phyloP scores from a whole-genome alignment of 2,329 filamentous ascomycete species.

The Helotiales sp. region DNA sequence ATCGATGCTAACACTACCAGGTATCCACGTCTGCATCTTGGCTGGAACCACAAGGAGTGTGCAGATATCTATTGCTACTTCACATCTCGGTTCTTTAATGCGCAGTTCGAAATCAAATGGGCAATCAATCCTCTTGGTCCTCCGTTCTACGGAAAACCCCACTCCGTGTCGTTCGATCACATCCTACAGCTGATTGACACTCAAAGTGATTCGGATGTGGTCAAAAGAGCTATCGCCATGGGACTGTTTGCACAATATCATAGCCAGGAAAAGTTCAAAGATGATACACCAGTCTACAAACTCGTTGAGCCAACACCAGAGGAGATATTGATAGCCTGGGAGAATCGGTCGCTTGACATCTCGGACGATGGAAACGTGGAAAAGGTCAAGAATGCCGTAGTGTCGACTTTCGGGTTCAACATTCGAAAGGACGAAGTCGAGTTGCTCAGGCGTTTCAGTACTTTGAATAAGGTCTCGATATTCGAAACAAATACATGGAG shows the following conservation, averaged over 20 bases:
- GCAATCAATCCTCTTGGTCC: not conserved
- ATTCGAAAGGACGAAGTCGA: not conserved
- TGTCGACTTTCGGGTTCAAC: not conserved
- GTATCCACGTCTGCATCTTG: not conserved
- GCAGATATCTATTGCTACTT: slow-evolving; percentile 1
- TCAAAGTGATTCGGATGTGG: not conserved
- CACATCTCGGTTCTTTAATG: not conserved
- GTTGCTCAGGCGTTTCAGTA: not conserved
- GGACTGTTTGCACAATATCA: not conserved
- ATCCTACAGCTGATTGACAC: not conserved
- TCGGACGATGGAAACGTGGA: not conserved
- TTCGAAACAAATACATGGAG: not conserved
- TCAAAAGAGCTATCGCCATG: not conserved
- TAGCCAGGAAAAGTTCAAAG: not conserved
- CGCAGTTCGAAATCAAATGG: not conserved
- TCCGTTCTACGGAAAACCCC: not conserved
- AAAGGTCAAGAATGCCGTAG: not conserved
- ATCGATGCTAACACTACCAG: not conserved
- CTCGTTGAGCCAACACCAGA: not conserved
- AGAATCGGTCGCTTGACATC: not conserved
- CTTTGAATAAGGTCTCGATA: not conserved
- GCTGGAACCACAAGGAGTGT: slow-evolving; percentile 1
- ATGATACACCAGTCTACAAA: not conserved
- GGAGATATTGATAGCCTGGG: not conserved
- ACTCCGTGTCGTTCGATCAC: not conserved